phyloP scores from a whole-genome alignment of 2,329 filamentous ascomycete genomes.

The Scytalidium lignicola region DNA sequence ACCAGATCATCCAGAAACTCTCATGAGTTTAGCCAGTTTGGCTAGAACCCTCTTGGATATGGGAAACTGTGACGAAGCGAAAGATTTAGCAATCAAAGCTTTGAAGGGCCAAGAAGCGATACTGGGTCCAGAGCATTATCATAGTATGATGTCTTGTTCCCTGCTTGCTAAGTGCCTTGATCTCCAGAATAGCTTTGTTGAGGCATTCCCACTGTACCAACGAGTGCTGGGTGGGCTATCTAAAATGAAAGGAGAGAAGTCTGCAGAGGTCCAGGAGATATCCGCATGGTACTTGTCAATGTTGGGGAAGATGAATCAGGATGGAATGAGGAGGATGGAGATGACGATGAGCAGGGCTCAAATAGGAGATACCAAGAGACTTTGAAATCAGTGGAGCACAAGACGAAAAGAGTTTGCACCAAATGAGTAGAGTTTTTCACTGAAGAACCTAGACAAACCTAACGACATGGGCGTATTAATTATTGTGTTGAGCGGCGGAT shows the following conservation, averaged over 20 bases:
- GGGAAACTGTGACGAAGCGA: neutral
- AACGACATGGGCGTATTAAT: too few species aligned
- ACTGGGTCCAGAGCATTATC: neutral
- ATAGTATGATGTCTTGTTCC: neutral
- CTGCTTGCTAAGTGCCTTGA: neutral
- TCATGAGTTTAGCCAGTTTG: slow-evolving; percentile 1
- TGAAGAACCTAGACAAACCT: too few species aligned
- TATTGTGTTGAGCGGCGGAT: too few species aligned
- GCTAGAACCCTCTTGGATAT: neutral
- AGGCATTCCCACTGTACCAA: neutral
- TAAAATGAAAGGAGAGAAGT: neutral
- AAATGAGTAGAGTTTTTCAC: too few species aligned
- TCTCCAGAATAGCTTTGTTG: neutral
- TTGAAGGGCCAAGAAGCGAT: neutral
- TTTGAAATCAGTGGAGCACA: neutral
- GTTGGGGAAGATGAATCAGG: neutral
- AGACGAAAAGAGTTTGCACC: too few species aligned
- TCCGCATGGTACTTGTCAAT: neutral
- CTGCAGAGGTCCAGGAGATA: neutral
- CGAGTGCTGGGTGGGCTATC: neutral
- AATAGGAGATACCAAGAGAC: neutral
- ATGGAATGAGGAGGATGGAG: neutral
- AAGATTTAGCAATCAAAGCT: neutral
- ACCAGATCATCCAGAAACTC: slow-evolving; percentile 1
- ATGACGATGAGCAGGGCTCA: neutral